phyloP scores from a whole-genome alignment of 768 basidiomycete genomes.

The Suillus lakei region DNA sequence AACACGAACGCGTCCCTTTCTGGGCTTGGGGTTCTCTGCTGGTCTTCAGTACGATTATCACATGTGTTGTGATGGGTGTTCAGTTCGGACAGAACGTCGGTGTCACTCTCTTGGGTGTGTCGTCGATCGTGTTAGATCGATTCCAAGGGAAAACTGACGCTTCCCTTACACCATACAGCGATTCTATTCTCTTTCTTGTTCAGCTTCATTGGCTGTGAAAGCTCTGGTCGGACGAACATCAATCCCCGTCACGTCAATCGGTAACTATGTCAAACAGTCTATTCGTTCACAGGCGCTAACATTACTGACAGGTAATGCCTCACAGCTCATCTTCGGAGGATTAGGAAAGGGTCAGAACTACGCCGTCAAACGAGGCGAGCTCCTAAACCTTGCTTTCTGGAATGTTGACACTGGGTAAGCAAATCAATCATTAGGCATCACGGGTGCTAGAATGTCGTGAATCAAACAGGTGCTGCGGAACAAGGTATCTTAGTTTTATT shows the following conservation, averaged over 20 bases:
- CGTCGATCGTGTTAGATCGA: neutral
- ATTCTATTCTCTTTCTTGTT: slow-evolving; percentile 64
- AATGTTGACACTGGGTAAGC: slow-evolving; percentile 12
- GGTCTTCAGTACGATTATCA: slow-evolving; percentile 50
- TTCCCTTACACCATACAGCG: slow-evolving; percentile 21
- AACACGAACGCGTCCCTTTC: slow-evolving; percentile 58
- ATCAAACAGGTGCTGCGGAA: slow-evolving; percentile 12
- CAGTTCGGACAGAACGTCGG: slow-evolving; percentile 57
- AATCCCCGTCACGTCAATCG: slow-evolving; percentile 63
- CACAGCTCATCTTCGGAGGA: slow-evolving; percentile 67
- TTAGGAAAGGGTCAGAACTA: slow-evolving; percentile 50
- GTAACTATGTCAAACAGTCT: slow-evolving; percentile 14
- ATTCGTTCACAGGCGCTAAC: slow-evolving; percentile 2
- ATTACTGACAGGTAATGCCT: slow-evolving; percentile 37
- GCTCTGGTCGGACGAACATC: slow-evolving; percentile 59
- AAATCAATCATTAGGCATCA: neutral
- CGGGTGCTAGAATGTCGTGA: neutral
- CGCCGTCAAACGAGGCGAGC: slow-evolving; percentile 10
- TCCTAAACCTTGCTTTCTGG: slow-evolving; percentile 12
- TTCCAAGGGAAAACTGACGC: neutral
- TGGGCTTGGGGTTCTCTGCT: slow-evolving; percentile 58
- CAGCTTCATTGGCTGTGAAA: slow-evolving; percentile 68
- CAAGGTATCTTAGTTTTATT: slow-evolving; percentile 8
- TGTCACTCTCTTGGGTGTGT: slow-evolving; percentile 12
- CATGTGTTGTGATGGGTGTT: slow-evolving; percentile 54